Evolutionary conservation across 768 basidiomycete species (phyloP), one percentile per base, ranked within the genome.

Genomic region (Lyophyllum shimeji): DNA sequence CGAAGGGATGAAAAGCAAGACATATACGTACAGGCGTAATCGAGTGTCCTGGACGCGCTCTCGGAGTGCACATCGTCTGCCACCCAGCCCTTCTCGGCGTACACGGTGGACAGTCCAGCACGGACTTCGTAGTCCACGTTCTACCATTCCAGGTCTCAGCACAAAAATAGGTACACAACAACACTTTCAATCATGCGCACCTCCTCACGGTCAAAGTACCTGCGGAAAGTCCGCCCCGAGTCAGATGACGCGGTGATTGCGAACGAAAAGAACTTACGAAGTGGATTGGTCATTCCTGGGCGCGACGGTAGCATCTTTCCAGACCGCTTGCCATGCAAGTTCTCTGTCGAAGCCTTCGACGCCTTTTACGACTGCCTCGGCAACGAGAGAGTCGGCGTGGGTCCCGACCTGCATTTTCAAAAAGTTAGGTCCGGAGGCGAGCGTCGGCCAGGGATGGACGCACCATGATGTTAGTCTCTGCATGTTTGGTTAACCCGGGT

Each of bases 401-500:
- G 89, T 92, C 9, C 78, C 87, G 15, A 92, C 82, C 86, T 87
- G 7, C 31, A 20, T 4, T 5, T 9, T 29, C 9, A 29, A n/a
- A 49, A 42, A 25, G 7, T 37, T 1, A 46, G 15, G 18, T n/a
- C n/a, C 40, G 29, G 12, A 7, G n/a, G 37, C 29, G 25, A 25
- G 50, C 2, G 47, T 12, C 42, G 11, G 27, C 33, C 12, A 46
- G 17, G 11, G 58, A 46, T 2, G 29, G 9, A 21, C 63, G 4
- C 53, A 83, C 85, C 90, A 93, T 93, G 61, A 92, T 91, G 61
- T 90, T 93, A 1, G 90, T 92, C 65, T 93, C 88, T 74, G 46
- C 13, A n/a, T 12, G 15, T 2, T 15, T 23, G 46, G 37, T 33
- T 18, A 50, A n/a, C 21, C 33, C 21, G 13, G 5, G 33, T 3